Evolutionary conservation across 768 basidiomycete species (phyloP).

Genomic region (Chalciporus chontae): DNA sequence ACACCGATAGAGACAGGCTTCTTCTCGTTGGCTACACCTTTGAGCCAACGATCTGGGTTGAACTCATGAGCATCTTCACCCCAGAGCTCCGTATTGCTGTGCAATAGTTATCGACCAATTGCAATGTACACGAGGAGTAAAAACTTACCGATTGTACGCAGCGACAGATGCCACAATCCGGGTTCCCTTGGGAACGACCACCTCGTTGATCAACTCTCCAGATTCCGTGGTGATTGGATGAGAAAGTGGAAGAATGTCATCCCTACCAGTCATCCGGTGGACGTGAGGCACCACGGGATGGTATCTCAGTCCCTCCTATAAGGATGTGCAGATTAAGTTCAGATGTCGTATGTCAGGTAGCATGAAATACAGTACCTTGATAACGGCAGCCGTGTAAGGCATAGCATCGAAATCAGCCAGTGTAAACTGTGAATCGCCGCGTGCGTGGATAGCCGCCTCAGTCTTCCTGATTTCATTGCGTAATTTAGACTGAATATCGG

Average conservation of each 20-base stretch:
- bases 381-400: conserved; percentile 40
- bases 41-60: conserved; percentile 31
- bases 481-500: conserved; percentile 55
- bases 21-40: conserved; percentile 15
- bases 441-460: conserved; percentile 8
- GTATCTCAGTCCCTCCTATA: conserved; percentile 45
- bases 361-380: conserved; percentile 19
- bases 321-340: neutral
- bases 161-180: conserved; percentile 51
- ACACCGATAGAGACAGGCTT: conserved; percentile 24
- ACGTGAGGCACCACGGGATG: conserved; percentile 51
- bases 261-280: conserved; percentile 46
- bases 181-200: conserved; percentile 49
- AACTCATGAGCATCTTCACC: conserved; percentile 31
- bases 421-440: conserved; percentile 11
- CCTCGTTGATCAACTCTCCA: conserved; percentile 40
- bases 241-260: conserved; percentile 59
- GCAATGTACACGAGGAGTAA: neutral
- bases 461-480: conserved; percentile 33
- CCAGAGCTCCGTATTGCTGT: conserved; percentile 29
- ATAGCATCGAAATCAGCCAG: conserved; percentile 48
- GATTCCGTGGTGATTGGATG: conserved; percentile 45
- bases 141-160: conserved; percentile 50
- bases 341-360: conserved; percentile 24
- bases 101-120: neutral